phyloP scores from a whole-genome alignment of 1,284 basidiomycete species.

The Thelephora terrestris region DNA sequence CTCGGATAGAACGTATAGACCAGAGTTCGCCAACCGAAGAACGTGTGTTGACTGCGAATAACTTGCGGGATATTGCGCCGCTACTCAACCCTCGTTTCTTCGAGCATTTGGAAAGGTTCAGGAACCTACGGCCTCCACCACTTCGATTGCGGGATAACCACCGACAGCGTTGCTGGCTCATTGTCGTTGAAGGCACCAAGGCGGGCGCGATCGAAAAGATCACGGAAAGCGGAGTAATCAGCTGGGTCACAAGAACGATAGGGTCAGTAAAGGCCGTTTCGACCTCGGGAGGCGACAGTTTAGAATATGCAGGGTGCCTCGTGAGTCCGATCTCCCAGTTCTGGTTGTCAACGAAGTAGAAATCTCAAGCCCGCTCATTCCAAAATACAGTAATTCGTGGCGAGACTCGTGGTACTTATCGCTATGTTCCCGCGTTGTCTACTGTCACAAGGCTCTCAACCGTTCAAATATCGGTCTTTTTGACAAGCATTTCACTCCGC shows the following conservation, averaged over 20 bases:
- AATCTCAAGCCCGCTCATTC: not conserved
- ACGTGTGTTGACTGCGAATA: no score
- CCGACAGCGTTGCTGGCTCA: no score
- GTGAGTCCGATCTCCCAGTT: constrained; percentile 34
- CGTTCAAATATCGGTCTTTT: not conserved
- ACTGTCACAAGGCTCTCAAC: constrained; percentile 33
- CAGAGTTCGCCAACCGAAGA: no score
- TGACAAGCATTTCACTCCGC: constrained; percentile 24
- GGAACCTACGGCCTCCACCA: no score
- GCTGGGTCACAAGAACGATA: constrained; percentile 83
- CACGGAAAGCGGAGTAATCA: no score
- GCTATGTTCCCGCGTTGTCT: constrained; percentile 65
- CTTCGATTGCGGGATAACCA: no score
- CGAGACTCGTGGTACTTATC: constrained; percentile 47
- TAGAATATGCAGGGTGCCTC: constrained; percentile 66
- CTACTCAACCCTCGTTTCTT: no score
- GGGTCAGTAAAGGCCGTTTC: constrained; percentile 41
- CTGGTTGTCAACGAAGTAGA: no score
- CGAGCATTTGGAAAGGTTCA: no score
- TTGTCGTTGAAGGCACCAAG: constrained; percentile 72
- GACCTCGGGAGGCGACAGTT: constrained; percentile 57
- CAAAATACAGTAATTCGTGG: constrained; percentile 73
- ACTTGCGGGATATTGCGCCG: no score
- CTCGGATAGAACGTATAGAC: no score
- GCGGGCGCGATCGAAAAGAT: constrained; percentile 77